Conservation (phyloP, 441 rosid species). For the Sinapis alba region DNA sequence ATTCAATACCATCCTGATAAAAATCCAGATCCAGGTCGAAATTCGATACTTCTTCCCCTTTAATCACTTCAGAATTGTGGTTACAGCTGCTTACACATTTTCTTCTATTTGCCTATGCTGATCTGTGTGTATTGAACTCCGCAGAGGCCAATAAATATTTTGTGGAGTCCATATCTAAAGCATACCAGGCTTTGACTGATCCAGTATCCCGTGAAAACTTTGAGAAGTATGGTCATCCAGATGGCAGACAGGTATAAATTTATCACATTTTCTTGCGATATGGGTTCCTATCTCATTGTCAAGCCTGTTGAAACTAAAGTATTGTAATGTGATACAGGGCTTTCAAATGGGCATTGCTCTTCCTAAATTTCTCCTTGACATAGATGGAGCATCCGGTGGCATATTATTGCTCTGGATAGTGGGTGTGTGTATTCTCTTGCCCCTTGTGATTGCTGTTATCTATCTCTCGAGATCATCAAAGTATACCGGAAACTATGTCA, state of each 20-base stretch:
- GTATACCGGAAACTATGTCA: conserved; percentile 96
- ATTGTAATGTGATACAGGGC: conserved; percentile 63
- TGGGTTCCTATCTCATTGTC: conserved; percentile 10
- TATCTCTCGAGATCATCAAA: conserved; percentile 97
- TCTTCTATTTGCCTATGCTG: conserved; percentile 4
- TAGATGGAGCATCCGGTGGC: conserved; percentile 97
- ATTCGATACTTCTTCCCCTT: neutral
- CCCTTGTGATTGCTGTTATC: conserved; percentile 92
- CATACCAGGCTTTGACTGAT: conserved; percentile 97
- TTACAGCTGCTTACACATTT: conserved; percentile 16
- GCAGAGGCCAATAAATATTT: conserved; percentile 86
- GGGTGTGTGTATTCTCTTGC: conserved; percentile 95
- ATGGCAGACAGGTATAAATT: conserved; percentile 82
- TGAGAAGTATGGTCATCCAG: conserved; percentile 99
- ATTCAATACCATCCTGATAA: conserved; percentile 97
- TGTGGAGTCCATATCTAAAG: conserved; percentile 94
- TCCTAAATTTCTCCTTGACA: conserved; percentile 89
- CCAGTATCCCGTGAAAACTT: conserved; percentile 94
- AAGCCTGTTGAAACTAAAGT: conserved; percentile 22
- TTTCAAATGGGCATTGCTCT: conserved; percentile 99
- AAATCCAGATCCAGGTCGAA: conserved; percentile 99
- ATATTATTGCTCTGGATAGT: conserved; percentile 97
- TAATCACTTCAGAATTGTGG: neutral
- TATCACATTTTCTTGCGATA: conserved; percentile 10
- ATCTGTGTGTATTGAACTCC: conserved; percentile 25